phyloP scores from a whole-genome alignment of 257 asterid species.

The Orobanche coerulescens region DNA sequence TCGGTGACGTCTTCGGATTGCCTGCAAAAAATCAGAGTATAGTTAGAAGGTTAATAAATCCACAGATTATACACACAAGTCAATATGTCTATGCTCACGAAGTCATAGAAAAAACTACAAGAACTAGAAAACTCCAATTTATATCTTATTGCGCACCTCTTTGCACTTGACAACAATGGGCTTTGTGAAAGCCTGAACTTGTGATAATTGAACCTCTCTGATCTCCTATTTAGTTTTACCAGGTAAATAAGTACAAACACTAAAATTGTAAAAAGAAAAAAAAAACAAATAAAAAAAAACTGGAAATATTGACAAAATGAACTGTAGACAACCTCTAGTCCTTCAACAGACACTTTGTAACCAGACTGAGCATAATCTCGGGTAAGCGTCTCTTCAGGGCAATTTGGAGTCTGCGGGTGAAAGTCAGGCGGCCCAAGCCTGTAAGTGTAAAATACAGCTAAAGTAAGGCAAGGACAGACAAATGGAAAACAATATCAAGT shows the following conservation, averaged over 20 bases:
- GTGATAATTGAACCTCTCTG: conserved; percentile 70
- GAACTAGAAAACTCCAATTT: conserved; percentile 7
- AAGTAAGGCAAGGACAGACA: conserved; percentile 4
- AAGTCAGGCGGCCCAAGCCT: conserved; percentile 98
- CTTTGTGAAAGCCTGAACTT: conserved; percentile 57
- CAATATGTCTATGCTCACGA: conserved; percentile 7
- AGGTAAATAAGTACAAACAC: conserved; percentile 9
- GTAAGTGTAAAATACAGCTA: conserved; percentile 23
- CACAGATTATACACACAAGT: conserved; percentile 8
- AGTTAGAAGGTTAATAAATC: conserved; percentile 13
- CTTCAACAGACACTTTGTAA: conserved; percentile 86
- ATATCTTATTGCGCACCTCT: conserved; percentile 51
- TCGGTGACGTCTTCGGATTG: conserved; percentile 84
- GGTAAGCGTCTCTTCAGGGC: conserved; percentile 92
- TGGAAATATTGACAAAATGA: background rate
- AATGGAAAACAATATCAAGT: conserved; percentile 13
- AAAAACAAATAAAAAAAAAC: background rate
- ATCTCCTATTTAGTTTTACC: conserved; percentile 51
- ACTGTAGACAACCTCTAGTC: conserved; percentile 62
- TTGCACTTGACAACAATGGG: conserved; percentile 68
- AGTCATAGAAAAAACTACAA: conserved; percentile 1
- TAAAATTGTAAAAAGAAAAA: background rate
- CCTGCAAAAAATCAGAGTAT: conserved; percentile 41
- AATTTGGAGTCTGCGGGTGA: conserved; percentile 74
- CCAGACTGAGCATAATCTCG: conserved; percentile 77